A percentile compares a stretch with the other conserved stretches of the same genome.
Evolutionary conservation across 1,139 yeast species (phyloP).

Genomic region (Lodderomyces pseudojiufengensis): DNA sequence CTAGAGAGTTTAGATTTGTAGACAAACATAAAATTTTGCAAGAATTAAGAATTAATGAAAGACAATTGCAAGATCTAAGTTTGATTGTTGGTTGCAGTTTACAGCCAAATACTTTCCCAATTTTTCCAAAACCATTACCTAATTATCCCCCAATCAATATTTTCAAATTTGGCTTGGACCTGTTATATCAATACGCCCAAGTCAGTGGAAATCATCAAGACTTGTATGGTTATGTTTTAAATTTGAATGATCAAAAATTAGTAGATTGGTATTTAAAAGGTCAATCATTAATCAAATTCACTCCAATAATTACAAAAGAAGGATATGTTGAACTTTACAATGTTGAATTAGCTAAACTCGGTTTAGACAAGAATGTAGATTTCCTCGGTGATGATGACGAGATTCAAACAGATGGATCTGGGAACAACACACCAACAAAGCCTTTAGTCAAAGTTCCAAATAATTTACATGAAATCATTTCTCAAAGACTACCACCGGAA

Average conservation of each 20-base stretch:
- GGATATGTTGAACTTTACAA: conserved; percentile 66
- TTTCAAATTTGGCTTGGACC: conserved; percentile 43
- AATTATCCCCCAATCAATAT: conserved; percentile 44
- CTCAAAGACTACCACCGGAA: conserved; percentile 86
- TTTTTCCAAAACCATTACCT: conserved; percentile 47
- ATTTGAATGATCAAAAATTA: conserved; percentile 37
- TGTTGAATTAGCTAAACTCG: conserved; percentile 37
- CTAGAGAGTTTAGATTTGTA: conserved; percentile 62
- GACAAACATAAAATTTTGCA: conserved; percentile 56
- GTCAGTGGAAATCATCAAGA: conserved; percentile 25
- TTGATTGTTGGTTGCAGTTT: conserved; percentile 75
- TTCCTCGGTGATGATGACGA: conserved; percentile 15
- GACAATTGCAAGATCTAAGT: conserved; percentile 72
- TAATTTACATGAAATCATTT: conserved; percentile 78
- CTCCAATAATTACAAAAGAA: conserved; percentile 67
- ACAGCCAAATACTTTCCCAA: conserved; percentile 63
- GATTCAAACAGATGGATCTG: conserved; percentile 1
- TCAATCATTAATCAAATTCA: conserved; percentile 36
- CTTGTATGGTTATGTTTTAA: conserved; percentile 34
- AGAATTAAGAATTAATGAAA: conserved; percentile 57
- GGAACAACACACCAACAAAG: conserved; percentile 6
- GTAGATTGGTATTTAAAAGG: conserved; percentile 39
- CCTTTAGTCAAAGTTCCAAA: conserved; percentile 51
- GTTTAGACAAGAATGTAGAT: conserved; percentile 21
- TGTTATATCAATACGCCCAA: conserved; percentile 35